Percentiles rank a stretch among this genome's conserved stretches.
phyloP scores from a whole-genome alignment of 139 green algal genomes.

The Zygnema cylindricum region DNA sequence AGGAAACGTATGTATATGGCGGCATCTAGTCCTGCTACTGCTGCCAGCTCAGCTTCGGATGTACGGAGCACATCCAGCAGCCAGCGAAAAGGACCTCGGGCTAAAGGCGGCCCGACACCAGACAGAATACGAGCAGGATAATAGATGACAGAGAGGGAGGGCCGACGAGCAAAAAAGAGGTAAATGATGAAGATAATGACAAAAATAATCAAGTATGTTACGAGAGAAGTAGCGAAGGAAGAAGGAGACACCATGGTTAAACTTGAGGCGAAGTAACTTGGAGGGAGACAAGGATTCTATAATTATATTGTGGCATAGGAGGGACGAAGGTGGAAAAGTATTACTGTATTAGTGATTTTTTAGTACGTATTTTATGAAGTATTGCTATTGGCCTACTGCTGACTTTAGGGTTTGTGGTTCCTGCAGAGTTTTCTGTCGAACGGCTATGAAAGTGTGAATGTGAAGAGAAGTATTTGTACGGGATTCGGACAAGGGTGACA shows the following conservation, averaged over 20 bases:
- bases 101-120: background rate
- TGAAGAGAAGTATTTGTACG: no score
- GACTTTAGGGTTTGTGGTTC: no score
- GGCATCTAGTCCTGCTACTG: slow-evolving; percentile 3
- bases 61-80: background rate
- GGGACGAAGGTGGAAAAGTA: no score
- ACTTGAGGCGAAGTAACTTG: no score
- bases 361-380: no score
- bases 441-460: no score
- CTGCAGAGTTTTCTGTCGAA: no score
- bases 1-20: slow-evolving; percentile 19
- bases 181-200: background rate
- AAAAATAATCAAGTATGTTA: slow-evolving; percentile 28
- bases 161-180: slow-evolving; percentile 23
- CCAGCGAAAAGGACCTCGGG: background rate
- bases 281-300: no score
- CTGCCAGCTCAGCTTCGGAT: slow-evolving; percentile 23
- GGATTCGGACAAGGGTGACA: no score
- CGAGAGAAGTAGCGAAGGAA: slow-evolving; percentile 23
- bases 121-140: slow-evolving; percentile 24
- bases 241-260: slow-evolving; percentile 14
- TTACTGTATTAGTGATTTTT: no score
- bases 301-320: no score
- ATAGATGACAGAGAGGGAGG: slow-evolving; percentile 18
- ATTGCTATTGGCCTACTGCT: no score